Evolutionary conservation across 2,329 filamentous ascomycete species (phyloP).

Genomic region (Penicillium sp.): DNA sequence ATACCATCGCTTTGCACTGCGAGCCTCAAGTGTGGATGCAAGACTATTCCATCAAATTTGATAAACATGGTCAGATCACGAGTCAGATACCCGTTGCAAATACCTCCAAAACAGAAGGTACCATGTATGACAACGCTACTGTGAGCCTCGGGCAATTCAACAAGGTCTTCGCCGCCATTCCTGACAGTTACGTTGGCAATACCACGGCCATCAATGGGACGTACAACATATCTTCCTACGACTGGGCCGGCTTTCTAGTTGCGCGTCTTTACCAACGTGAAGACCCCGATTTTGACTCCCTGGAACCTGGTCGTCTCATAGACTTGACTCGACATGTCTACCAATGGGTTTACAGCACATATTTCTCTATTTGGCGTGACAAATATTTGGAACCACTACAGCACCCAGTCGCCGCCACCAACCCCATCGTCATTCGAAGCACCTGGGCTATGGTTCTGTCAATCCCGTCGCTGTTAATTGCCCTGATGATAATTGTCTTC

Average conservation of each 20-base stretch:
- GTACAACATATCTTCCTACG: constrained; percentile 32
- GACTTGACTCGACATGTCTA: constrained; percentile 31
- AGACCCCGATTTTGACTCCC: constrained; percentile 22
- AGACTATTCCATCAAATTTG: constrained; percentile 28
- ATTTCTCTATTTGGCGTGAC: constrained; percentile 36
- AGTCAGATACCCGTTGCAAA: constrained; percentile 14
- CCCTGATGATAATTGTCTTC: constrained; percentile 30
- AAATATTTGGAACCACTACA: constrained; percentile 30
- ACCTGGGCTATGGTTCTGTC: constrained; percentile 35
- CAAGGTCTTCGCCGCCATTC: constrained; percentile 37
- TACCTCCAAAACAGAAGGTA: constrained; percentile 23
- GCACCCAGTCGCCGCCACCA: constrained; percentile 17
- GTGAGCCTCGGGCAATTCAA: constrained; percentile 37
- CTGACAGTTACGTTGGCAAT: constrained; percentile 32
- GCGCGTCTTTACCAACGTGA: constrained; percentile 32
- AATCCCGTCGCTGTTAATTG: constrained; percentile 28
- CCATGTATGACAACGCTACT: constrained; percentile 35
- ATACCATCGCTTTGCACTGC: constrained; percentile 35
- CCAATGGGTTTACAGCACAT: constrained; percentile 38
- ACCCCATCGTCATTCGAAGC: constrained; percentile 30
- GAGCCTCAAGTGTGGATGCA: constrained; percentile 27
- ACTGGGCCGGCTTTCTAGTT: constrained; percentile 38
- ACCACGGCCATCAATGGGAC: constrained; percentile 23
- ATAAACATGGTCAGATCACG: constrained; percentile 30
- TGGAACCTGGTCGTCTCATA: constrained; percentile 24